Conservation (phyloP, 352 stramenopile genomes). For the Globisporangium sylvaticum region DNA sequence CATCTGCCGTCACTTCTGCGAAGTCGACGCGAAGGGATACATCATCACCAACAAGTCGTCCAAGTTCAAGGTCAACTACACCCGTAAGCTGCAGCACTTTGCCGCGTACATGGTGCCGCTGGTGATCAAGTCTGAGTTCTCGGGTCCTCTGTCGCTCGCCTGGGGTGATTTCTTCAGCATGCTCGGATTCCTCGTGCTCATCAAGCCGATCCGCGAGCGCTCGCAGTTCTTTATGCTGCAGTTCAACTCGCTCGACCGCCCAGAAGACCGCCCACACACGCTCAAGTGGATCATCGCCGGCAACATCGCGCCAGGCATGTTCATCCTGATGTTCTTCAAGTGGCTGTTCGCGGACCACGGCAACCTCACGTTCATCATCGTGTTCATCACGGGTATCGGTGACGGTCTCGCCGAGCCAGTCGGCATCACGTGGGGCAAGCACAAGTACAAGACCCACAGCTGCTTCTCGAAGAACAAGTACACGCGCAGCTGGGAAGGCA, state of each 20-base stretch:
- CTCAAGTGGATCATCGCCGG: constrained; percentile 84
- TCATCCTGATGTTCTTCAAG: constrained; percentile 85
- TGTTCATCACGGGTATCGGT: constrained; percentile 81
- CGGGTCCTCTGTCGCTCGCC: constrained; percentile 55
- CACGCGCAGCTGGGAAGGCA: constrained; percentile 81
- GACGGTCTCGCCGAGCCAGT: constrained; percentile 75
- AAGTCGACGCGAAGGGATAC: constrained; percentile 77
- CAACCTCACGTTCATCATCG: constrained; percentile 65
- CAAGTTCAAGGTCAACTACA: constrained; percentile 88
- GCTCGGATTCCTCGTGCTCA: constrained; percentile 77
- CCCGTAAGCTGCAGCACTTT: constrained; percentile 81
- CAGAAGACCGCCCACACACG: constrained; percentile 79
- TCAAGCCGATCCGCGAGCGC: constrained; percentile 78
- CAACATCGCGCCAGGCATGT: constrained; percentile 58
- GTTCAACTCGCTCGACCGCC: constrained; percentile 85
- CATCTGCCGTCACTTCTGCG: constrained; percentile 76
- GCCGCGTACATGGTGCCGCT: constrained; percentile 81
- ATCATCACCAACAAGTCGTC: constrained; percentile 85
- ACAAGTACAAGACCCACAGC: constrained; percentile 85
- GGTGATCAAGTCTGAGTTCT: constrained; percentile 64
- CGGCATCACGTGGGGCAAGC: constrained; percentile 72
- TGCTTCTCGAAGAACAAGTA: constrained; percentile 85
- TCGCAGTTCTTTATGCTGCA: constrained; percentile 87
- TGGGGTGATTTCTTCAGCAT: constrained; percentile 85
- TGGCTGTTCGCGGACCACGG: constrained; percentile 67